Conservation (phyloP, 1,284 basidiomycete species). For the Cronartium ribicola region DNA sequence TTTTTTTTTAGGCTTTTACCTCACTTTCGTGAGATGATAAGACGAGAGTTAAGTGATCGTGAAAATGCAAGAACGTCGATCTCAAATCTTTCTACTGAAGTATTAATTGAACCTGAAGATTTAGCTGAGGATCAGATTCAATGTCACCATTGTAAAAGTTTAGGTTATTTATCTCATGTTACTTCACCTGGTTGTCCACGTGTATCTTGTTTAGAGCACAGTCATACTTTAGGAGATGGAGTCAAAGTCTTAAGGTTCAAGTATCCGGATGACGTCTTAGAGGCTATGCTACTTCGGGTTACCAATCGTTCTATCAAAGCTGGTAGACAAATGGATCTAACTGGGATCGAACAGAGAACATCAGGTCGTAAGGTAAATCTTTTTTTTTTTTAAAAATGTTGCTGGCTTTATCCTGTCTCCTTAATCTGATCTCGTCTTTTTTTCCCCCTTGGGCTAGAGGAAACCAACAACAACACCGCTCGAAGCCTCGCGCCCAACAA, state of each 20-base stretch:
- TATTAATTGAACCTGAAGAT: conserved; percentile 72
- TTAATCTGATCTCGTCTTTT: not conserved
- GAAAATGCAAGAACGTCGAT: conserved; percentile 49
- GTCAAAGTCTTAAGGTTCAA: conserved; percentile 63
- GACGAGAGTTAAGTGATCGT: conserved; percentile 71
- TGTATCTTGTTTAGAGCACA: conserved; percentile 75
- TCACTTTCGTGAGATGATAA: conserved; percentile 80
- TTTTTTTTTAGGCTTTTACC: conserved; percentile 58
- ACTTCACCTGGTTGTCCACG: conserved; percentile 11
- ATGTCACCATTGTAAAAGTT: conserved; percentile 86
- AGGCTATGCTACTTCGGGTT: conserved; percentile 34
- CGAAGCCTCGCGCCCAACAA: conserved; percentile 33
- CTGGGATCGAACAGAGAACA: conserved; percentile 37
- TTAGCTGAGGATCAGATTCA: conserved; percentile 80
- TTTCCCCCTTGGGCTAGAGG: conserved; percentile 13
- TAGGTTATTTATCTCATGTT: conserved; percentile 79
- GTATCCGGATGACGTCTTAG: conserved; percentile 72
- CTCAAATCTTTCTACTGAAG: conserved; percentile 57
- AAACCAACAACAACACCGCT: conserved; percentile 39
- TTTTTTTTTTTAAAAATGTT: conserved; percentile 8
- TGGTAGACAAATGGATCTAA: conserved; percentile 32
- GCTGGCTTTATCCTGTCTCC: conserved; percentile 9
- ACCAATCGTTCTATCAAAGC: conserved; percentile 41
- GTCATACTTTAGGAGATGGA: conserved; percentile 45
- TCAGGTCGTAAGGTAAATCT: conserved; percentile 35